Base-by-base conservation (phyloP, 2,329 filamentous ascomycete genomes). In the Coccinonectria pachysandricola region DNA sequence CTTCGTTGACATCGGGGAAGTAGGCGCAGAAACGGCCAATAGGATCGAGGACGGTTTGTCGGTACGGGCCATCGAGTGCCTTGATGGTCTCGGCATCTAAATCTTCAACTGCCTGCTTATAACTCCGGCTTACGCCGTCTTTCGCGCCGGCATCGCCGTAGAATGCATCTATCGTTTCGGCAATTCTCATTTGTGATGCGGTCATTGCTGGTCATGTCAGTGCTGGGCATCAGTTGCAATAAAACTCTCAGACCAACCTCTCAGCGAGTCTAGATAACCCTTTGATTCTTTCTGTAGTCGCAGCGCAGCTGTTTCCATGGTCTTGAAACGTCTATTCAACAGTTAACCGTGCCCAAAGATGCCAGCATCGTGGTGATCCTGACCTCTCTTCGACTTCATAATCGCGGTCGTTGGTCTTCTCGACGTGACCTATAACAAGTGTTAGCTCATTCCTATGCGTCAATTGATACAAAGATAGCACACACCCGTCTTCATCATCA, bases 1-100 rank as follows among this genome's bases (percentile, higher is more conserved):
- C 95, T 63, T 95, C 86, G 60, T 98, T 98, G 52, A 98, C 87
- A 55, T 98, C 91, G 17, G 91, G 88, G 57, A 98, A 98, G 64
- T 98, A 98, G 42, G 85, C 84, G 63, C 88, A 96, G 65, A 96
- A 98, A 40, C 87, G 75, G 38, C 79, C 79, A 53, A 98, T 98
- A 21, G 91, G 91, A 45, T 98, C 91, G 24, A 98, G 71, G 15
- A 98, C 91, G 5, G 91, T 96, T 21, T 82, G 81, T 57, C 82
- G 74, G 60, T 95, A 98, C 23, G 91, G 92, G 4, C 91, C 91
- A 57, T 98, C 91, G 38, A 98, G 68, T 6, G 91, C 91, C 58
- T 98, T 98, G 60, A 98, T 95, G 1, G 91, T 98, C 58, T 98
- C 92, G 27, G 91, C 82, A 54, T 98, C 92, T 24, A 98, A 71